Base-by-base conservation (phyloP, 2,329 filamentous ascomycete species). In the Colletotrichum chrysophilum region DNA sequence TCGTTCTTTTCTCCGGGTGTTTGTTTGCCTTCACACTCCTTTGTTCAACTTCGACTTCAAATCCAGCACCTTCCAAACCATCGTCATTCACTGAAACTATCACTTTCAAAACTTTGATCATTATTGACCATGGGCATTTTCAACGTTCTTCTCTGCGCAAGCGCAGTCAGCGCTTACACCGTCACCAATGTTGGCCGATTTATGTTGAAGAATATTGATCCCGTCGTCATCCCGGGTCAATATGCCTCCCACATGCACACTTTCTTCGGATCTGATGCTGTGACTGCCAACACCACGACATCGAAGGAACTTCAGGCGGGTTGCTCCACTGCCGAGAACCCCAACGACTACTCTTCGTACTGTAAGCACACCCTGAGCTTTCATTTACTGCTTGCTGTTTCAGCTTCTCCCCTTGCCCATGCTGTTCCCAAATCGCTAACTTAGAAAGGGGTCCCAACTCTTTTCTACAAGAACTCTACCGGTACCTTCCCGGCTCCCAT, bases 341-440 rank as follows among this genome's bases (percentile, higher is more conserved):
- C 86, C 30, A 88, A 89, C 68, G 87, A 88, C 69, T 79, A 87
- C 1, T 87, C 85, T 0, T 80, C 84, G 3, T 89, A 89, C 81
- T 89, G 85, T 82, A 74, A 65, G 24, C 24, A 24, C 24, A 3
- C 24, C 24, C 24, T 24, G 24, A 24, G 24, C 3, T 24, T 24
- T 24, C 24, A 24, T 24, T 24, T 24, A 24, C 24, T 24, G 24
- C 24, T 3, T 24, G 3, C 24, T 24, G 3, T 3, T 38, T 18
- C 7, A n/a, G 8, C 18, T 2, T 4, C 16, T 43, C 2, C 38
- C 1, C 6, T 9, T 10, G 8, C 18, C 0, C 1, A 5, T 60
- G 2, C 13, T 30, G 16, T n/a, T 61, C 3, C 9, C 5, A 32
- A 1, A 5, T 26, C 0, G 7, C 64, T 34, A 5, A 70, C 36